Evolutionary conservation across 495 filamentous ascomycete genomes (phyloP).

Genomic region (Aspergillus sclerotioniger): DNA sequence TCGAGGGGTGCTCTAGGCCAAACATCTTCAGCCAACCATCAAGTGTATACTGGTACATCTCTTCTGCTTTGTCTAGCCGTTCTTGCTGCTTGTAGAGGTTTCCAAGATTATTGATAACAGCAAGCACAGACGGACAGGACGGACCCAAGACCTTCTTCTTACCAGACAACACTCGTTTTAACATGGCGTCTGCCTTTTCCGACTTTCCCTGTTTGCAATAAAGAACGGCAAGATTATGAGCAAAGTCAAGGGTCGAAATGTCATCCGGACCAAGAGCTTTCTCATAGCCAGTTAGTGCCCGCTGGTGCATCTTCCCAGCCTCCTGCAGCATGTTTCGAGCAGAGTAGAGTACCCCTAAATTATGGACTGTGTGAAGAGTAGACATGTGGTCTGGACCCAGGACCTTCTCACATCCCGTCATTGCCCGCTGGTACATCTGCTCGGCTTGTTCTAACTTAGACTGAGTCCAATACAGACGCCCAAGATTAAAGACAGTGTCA

Average conservation of each 20-base stretch:
- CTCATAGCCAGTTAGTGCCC: constrained; percentile 14
- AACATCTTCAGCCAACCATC: not conserved
- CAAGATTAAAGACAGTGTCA: constrained; percentile 19
- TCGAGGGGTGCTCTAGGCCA: not conserved
- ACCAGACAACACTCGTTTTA: constrained; percentile 15
- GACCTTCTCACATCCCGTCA: constrained; percentile 30
- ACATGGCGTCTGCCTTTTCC: constrained; percentile 27
- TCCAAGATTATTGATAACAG: constrained; percentile 2
- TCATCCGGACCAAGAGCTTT: not conserved
- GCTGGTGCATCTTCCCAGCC: constrained; percentile 26
- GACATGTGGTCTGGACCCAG: constrained; percentile 25
- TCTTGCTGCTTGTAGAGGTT: not conserved
- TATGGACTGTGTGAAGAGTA: constrained; percentile 31
- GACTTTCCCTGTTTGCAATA: constrained; percentile 26
- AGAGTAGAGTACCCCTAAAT: constrained; percentile 22
- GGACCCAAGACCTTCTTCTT: not conserved
- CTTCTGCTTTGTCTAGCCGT: not conserved
- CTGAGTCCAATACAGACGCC: constrained; percentile 17
- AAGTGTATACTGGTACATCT: not conserved
- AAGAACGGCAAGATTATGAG: constrained; percentile 26
- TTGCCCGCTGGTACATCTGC: constrained; percentile 23
- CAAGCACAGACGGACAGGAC: not conserved
- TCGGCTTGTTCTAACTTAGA: constrained; percentile 26
- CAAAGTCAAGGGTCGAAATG: not conserved
- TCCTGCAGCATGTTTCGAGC: constrained; percentile 26